Evolutionary conservation across 495 filamentous ascomycete genomes (phyloP), one percentile per base, ranked within the genome.

Genomic region (Penicillium bovifimosum): DNA sequence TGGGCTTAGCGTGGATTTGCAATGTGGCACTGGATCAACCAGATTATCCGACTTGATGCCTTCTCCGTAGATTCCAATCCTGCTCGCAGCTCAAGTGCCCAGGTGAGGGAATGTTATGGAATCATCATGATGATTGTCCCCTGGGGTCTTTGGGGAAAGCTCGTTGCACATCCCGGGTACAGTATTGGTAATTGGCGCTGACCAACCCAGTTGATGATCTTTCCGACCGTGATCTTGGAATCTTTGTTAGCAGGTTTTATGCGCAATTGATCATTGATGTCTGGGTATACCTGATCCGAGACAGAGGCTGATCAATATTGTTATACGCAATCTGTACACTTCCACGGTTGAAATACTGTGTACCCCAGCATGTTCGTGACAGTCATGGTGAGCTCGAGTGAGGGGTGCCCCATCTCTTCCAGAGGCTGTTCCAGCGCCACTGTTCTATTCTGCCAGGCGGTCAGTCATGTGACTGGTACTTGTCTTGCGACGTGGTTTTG

Each of bases 161-260:
- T 10, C 6, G 14, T 28, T 3, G 55, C 59, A 17, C 29, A 50
- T 38, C 31, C 50, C 26, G 38, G 27, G 48, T 9, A 16, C 13
- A 13, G 32, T 36, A 54, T 47, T 47, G 45, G 45, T 47, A 35
- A 47, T 47, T 13, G 32, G n/a, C n/a, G 57, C 47, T 61, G 55
- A 61, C 54, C 58, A 61, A 61, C 49, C 9, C 51, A 39, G 39
- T 33, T 16, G 8, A 36, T 41, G 34, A 31, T 38, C 20, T 24
- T 24, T 24, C n/a, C 14, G n/a, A 34, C 13, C 34, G 6, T 16
- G 4, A 13, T 10, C 42, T 5, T 10, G 16, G 7, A n/a, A 16
- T 9, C 32, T 53, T 41, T 50, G 38, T 61, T 61, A 61, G 58
- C 36, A 26, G 20, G 32, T 47, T 27, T 36, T 32, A n/a, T n/a